Evolutionary conservation across 768 basidiomycete species (phyloP).

Genomic region (Rhizopogon vulgaris): DNA sequence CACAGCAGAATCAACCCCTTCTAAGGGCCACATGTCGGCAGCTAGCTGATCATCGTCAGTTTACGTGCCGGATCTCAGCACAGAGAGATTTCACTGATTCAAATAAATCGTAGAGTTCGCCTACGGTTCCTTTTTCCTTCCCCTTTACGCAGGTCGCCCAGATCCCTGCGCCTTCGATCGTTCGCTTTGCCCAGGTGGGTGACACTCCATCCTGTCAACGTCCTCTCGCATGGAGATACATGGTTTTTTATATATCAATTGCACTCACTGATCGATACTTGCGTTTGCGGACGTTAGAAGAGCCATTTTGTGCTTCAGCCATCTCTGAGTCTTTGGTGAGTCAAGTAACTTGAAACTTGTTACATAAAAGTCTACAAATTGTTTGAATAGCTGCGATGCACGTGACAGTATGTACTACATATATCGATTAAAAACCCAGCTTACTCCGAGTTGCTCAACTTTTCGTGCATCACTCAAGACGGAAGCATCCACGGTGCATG

Average conservation of each 20-base stretch:
- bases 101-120: slow-evolving; percentile 75
- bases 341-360: no score
- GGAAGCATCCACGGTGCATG: no score
- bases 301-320: slow-evolving; percentile 14
- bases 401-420: no score
- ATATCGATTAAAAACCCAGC: no score
- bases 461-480: no score
- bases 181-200: slow-evolving; percentile 56
- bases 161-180: slow-evolving; percentile 75
- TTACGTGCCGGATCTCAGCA: neutral
- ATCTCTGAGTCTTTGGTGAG: slow-evolving; percentile 2
- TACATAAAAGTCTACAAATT: neutral
- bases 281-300: slow-evolving; percentile 28
- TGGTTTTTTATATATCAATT: neutral
- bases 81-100: slow-evolving; percentile 50
- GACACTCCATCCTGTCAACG: slow-evolving; percentile 50
- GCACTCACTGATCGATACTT: slow-evolving; percentile 45
- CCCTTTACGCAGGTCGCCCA: slow-evolving; percentile 87
- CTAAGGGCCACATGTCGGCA: slow-evolving; percentile 61
- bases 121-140: slow-evolving; percentile 71
- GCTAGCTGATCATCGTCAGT: slow-evolving; percentile 46
- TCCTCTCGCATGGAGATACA: neutral
- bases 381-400: no score
- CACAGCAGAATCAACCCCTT: slow-evolving; percentile 15
- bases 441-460: no score